These are phyloP conservation scores for Penicillium janthinellum DNA, from an alignment of 2,329 filamentous ascomycete species.

Conservation along the genomic window DNA sequence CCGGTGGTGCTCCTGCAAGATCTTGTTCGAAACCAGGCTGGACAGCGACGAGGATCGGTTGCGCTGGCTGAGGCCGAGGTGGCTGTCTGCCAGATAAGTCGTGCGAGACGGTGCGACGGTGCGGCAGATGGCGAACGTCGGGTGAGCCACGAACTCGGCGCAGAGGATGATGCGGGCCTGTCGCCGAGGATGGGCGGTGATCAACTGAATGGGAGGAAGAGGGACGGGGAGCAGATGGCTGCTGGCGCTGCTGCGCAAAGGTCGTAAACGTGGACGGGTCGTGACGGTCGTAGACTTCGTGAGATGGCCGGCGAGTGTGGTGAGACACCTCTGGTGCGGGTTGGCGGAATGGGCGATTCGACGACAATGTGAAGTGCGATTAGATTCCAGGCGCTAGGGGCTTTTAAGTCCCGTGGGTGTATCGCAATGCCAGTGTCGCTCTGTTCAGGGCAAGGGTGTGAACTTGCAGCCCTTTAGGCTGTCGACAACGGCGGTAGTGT, in stretches of 20 bases:
- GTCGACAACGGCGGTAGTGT: background rate
- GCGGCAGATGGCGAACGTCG: constrained; percentile 46
- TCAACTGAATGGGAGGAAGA: constrained; percentile 49
- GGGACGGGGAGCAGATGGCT: constrained; percentile 43
- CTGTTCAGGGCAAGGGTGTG: background rate
- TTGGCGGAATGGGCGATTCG: constrained; percentile 27
- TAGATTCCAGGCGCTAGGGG: constrained; percentile 20
- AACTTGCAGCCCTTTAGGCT: constrained; percentile 6
- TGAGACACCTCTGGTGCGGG: constrained; percentile 47
- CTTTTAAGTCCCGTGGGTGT: constrained; percentile 8
- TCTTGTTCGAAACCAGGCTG: constrained; percentile 24
- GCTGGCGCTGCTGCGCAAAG: constrained; percentile 49
- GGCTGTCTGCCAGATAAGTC: constrained; percentile 41
- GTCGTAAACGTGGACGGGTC: constrained; percentile 50
- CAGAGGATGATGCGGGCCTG: constrained; percentile 55
- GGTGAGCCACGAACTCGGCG: constrained; percentile 55
- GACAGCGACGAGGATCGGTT: constrained; percentile 30
- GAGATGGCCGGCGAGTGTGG: constrained; percentile 44
- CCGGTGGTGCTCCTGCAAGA: constrained; percentile 30
- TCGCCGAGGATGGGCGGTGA: constrained; percentile 55
- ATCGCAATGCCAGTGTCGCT: constrained; percentile 20
- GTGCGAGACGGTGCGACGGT: constrained; percentile 48
- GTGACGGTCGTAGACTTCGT: constrained; percentile 59
- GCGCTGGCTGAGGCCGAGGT: constrained; percentile 31
- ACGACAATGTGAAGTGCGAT: constrained; percentile 39